Conservation (phyloP, 768 basidiomycete species). For the Naganishia friedmannii region DNA sequence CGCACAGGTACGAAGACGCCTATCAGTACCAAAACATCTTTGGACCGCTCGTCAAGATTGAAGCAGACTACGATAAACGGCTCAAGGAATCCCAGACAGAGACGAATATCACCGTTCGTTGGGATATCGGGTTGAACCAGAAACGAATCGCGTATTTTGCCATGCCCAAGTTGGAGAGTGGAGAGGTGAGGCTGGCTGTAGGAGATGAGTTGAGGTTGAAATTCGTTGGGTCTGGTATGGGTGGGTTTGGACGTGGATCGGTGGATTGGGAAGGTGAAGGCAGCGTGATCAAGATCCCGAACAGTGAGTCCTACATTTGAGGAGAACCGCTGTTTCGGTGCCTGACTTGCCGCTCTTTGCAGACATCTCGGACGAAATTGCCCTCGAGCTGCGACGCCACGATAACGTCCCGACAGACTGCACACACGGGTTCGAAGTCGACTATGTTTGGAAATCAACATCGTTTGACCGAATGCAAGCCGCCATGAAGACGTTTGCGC, state of each 20-base stretch:
- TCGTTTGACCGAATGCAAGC: slow-evolving; percentile 99
- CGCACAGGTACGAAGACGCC: slow-evolving; percentile 79
- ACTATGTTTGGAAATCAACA: slow-evolving; percentile 99
- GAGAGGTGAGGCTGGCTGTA: slow-evolving; percentile 92
- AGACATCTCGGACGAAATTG: slow-evolving; percentile 99
- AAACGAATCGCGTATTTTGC: slow-evolving; percentile 98
- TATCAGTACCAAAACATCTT: slow-evolving; percentile 99
- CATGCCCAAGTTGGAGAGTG: slow-evolving; percentile 94
- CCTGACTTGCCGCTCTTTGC: slow-evolving; percentile 20
- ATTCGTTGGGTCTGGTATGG: slow-evolving; percentile 57
- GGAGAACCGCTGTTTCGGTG: neutral
- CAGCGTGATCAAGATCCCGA: slow-evolving; percentile 98
- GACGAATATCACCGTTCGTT: slow-evolving; percentile 89
- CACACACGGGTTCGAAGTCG: slow-evolving; percentile 92
- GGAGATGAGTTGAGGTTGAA: slow-evolving; percentile 90
- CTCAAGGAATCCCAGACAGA: slow-evolving; percentile 98
- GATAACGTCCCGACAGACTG: slow-evolving; percentile 92
- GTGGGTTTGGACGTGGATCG: slow-evolving; percentile 39
- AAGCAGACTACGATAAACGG: slow-evolving; percentile 97
- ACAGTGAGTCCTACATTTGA: slow-evolving; percentile 64
- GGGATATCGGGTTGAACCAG: slow-evolving; percentile 98
- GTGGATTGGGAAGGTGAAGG: slow-evolving; percentile 97
- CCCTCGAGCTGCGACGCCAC: slow-evolving; percentile 78
- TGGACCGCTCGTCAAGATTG: slow-evolving; percentile 97
- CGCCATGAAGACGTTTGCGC: slow-evolving; percentile 99